These are phyloP conservation scores for Alternaria burnsii DNA, from an alignment of 2,329 filamentous ascomycete species.

Conservation along the genomic window DNA sequence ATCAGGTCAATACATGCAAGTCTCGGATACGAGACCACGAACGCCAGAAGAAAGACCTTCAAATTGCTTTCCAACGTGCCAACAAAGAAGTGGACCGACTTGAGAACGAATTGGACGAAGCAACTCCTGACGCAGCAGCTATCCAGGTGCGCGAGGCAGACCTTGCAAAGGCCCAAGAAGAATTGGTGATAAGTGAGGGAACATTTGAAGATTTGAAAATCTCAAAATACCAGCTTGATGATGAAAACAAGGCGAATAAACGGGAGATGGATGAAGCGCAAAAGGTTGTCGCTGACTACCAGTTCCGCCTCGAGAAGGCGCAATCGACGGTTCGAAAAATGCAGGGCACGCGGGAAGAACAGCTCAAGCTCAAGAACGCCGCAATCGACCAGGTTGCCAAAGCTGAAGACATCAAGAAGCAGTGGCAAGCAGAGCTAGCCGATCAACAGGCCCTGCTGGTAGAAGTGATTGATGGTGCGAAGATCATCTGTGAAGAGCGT, in stretches of 20 bases:
- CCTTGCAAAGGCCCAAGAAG: conserved; percentile 39
- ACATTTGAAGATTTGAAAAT: conserved; percentile 60
- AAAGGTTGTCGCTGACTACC: conserved; percentile 31
- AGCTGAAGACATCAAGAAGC: conserved; percentile 40
- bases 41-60: conserved; percentile 58
- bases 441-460: conserved; percentile 32
- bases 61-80: conserved; percentile 65
- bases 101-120: conserved; percentile 68
- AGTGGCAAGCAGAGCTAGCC: conserved; percentile 34
- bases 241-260: conserved; percentile 42
- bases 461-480: conserved; percentile 34
- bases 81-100: conserved; percentile 71
- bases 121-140: conserved; percentile 67
- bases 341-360: conserved; percentile 42
- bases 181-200: conserved; percentile 65
- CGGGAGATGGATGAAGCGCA: conserved; percentile 41
- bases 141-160: conserved; percentile 46
- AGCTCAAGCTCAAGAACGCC: conserved; percentile 54
- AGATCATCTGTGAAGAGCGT: conserved; percentile 32
- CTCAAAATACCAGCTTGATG: conserved; percentile 56
- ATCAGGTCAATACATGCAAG: conserved; percentile 60
- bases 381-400: conserved; percentile 48
- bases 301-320: conserved; percentile 39
- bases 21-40: conserved; percentile 60
- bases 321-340: conserved; percentile 40